phyloP scores from a whole-genome alignment of 352 stramenopile species.

The Phytophthora niederhauseri region DNA sequence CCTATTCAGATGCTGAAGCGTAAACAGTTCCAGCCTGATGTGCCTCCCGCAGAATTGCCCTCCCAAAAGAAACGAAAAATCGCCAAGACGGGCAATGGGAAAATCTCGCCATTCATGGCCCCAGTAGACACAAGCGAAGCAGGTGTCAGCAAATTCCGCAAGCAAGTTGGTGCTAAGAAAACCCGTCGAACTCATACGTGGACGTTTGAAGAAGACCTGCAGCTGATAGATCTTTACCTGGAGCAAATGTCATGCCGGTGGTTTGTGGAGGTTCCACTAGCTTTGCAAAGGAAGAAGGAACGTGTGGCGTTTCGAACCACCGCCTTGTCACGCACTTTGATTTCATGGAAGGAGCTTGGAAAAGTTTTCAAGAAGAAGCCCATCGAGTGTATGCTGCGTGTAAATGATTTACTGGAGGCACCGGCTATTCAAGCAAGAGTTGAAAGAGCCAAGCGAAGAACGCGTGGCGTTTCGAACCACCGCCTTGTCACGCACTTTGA shows the following conservation, averaged over 20 bases:
- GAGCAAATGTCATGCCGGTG: slow-evolving; percentile 74
- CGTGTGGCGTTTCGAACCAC: slow-evolving; percentile 70
- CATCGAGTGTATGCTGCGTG: slow-evolving; percentile 69
- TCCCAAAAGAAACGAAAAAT: slow-evolving; percentile 42
- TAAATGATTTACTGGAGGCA: slow-evolving; percentile 67
- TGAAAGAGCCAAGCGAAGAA: slow-evolving; percentile 69
- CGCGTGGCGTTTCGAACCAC: slow-evolving; percentile 70
- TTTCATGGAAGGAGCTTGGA: slow-evolving; percentile 75
- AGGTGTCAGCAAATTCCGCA: slow-evolving; percentile 50
- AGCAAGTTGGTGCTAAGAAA: slow-evolving; percentile 56
- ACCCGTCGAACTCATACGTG: slow-evolving; percentile 63
- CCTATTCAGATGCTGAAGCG: slow-evolving; percentile 56
- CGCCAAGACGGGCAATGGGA: slow-evolving; percentile 23
- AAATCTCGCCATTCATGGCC: slow-evolving; percentile 31
- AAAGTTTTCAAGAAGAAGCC: slow-evolving; percentile 62
- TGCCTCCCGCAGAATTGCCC: slow-evolving; percentile 8
- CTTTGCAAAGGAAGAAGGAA: slow-evolving; percentile 71
- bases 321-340: slow-evolving; percentile 56
- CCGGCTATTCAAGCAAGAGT: slow-evolving; percentile 69
- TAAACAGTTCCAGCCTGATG: slow-evolving; percentile 48
- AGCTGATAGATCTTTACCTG: slow-evolving; percentile 75
- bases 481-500: slow-evolving; percentile 56
- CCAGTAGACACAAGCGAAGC: slow-evolving; percentile 40
- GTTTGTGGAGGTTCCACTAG: slow-evolving; percentile 80
- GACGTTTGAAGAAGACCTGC: slow-evolving; percentile 66